Evolutionary conservation across 163 green algal species (phyloP), one percentile per base, ranked within the genome.

Genomic region (Chlorella variabilis): DNA sequence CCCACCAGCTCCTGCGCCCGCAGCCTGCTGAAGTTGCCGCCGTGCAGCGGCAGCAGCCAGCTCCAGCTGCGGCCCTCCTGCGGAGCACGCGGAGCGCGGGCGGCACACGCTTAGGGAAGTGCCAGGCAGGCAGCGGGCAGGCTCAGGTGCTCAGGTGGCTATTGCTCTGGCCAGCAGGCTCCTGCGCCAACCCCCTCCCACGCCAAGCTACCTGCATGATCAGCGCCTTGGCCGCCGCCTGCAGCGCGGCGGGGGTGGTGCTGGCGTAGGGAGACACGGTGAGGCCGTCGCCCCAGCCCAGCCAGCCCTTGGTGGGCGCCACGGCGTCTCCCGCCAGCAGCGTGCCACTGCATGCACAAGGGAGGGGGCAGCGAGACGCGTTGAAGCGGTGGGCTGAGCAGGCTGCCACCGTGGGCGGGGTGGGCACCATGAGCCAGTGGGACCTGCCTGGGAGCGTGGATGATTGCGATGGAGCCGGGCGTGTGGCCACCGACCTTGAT

Each of bases 21-120:
- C 73, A 70, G 36, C 73, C 59, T 54, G 73, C 73, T 80, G 39
- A 34, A 80, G 56, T 80, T 80, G 36, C 73, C 73, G 2, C 73
- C 73, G 4, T 33, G 23, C 8, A 54, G 36, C 0, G 73, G 73
- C 73, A 80, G 73, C 54, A 80, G 73, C 54, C 38, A 80, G 27
- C 11, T 21, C 23, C 36, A 80, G 20, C 38, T 5, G 4, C 7
- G 59, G 33, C 38, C 56, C 13, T 41, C 38, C 65, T 54, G 38
- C 20, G 20, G 29, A 42, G 29, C 13, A 42, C 8, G 29, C 2
- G 27, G 18, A 8, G 61, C 1, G 33, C n/a, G n/a, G n/a, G n/a
- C n/a, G n/a, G n/a, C n/a, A n/a, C n/a, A n/a, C n/a, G n/a, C n/a
- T n/a, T n/a, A n/a, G n/a, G n/a, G n/a, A n/a, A n/a, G n/a, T n/a